These are phyloP conservation scores for Venturia pyrina DNA, from an alignment of 2,329 filamentous ascomycete genomes.

Conservation along the genomic window DNA sequence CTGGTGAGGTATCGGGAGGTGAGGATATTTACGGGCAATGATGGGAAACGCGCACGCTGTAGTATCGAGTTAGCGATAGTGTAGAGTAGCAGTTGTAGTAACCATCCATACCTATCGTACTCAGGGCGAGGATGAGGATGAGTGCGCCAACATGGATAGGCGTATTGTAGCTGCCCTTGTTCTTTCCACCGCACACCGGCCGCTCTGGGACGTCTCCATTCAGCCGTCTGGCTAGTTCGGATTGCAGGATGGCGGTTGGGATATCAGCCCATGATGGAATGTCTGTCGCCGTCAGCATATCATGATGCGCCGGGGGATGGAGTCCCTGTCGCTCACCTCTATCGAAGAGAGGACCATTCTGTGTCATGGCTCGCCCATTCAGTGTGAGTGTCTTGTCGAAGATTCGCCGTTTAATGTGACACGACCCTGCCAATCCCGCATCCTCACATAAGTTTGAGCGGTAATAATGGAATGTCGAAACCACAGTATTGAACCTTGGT, in stretches of 20 bases:
- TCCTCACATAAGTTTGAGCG: not conserved
- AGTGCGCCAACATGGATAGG: conserved; percentile 48
- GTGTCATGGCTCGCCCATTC: not conserved
- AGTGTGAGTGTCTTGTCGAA: not conserved
- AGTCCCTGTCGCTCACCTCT: not conserved
- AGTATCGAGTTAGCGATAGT: not conserved
- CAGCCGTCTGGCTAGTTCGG: conserved; percentile 41
- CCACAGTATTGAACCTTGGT: not conserved
- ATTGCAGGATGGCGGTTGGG: conserved; percentile 35
- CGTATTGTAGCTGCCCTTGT: conserved; percentile 42
- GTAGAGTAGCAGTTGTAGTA: not conserved
- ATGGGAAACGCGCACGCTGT: conserved; percentile 41
- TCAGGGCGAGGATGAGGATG: conserved; percentile 45
- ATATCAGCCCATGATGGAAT: conserved; percentile 25
- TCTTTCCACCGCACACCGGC: conserved; percentile 41
- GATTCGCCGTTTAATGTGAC: not conserved
- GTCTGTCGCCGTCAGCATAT: not conserved
- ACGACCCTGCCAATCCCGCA: not conserved
- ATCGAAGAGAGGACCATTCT: not conserved
- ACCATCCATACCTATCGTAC: conserved; percentile 36
- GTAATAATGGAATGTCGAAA: not conserved
- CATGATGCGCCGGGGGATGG: not conserved
- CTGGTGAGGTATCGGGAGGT: conserved; percentile 48
- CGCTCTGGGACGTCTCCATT: conserved; percentile 30
- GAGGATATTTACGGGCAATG: conserved; percentile 48